Conservation (phyloP, 768 basidiomycete species). For the Tulasnella sp. region DNA sequence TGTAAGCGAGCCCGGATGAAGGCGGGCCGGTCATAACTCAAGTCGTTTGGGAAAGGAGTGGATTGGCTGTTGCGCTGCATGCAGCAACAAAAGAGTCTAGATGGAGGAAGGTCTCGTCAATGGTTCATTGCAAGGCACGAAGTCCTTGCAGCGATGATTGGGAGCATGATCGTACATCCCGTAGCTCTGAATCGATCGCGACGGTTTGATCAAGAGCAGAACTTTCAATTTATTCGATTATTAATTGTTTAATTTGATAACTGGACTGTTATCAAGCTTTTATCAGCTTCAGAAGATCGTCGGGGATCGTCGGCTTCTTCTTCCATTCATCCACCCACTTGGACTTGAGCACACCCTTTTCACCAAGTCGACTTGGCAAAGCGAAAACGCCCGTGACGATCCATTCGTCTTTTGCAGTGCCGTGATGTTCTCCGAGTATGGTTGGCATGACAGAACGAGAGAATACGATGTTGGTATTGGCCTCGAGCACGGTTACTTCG, state of each 20-base stretch:
- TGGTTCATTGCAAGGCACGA: too few species aligned
- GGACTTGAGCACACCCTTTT: conserved; percentile 15
- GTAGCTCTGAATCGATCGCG: too few species aligned
- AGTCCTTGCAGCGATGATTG: too few species aligned
- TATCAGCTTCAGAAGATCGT: conserved; percentile 7
- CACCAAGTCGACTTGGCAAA: conserved; percentile 23
- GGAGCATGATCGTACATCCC: too few species aligned
- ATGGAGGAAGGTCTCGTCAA: too few species aligned
- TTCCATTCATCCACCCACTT: conserved; percentile 20
- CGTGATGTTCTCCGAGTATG: conserved; percentile 39
- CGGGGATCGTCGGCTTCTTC: conserved; percentile 13
- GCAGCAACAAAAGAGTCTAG: too few species aligned
- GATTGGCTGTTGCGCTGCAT: too few species aligned
- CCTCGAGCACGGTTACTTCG: conserved; percentile 51
- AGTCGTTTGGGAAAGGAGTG: too few species aligned
- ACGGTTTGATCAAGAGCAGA: too few species aligned
- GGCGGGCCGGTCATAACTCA: too few species aligned
- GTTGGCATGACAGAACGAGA: conserved; percentile 60
- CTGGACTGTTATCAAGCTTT: background rate
- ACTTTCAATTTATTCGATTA: too few species aligned
- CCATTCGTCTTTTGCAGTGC: conserved; percentile 37
- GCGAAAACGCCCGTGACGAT: conserved; percentile 58
- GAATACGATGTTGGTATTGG: conserved; percentile 61
- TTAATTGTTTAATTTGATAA: background rate
- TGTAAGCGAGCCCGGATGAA: too few species aligned